Evolutionary conservation across 108 stramenopile species (phyloP), one percentile per base, ranked within the genome.

Genomic region (Stephanodiscus minutulus): DNA sequence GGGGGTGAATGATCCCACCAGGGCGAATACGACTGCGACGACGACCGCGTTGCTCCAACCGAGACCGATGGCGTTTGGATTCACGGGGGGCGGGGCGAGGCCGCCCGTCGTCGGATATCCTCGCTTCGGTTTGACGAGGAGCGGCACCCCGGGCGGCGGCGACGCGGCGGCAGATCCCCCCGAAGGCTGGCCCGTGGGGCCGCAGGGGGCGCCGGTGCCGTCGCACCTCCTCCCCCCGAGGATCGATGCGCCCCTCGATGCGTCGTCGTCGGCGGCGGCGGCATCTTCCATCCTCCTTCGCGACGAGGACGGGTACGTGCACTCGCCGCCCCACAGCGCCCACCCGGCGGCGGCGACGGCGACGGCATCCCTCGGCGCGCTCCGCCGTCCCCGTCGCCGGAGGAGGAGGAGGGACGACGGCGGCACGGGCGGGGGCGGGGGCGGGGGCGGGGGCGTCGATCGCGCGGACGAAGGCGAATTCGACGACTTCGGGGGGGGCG

Each of bases 141-240:
- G n/a, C n/a, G 0, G 5, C 7, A 2, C 3, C 13, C 9, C 11
- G 5, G 4, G 58, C 21, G 17, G 29, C 21, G 20, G 39, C 37
- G 31, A 35, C 47, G 22, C 31, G 35, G 21, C n/a, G n/a, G n/a
- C n/a, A 20, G 28, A 36, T 21, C 15, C 60, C 24, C 33, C 48
- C 39, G 60, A 53, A 1, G 70, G 37, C 54, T 62, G 44, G 54
- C 77, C 77, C 47, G 65, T 78, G 2, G 77, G 77, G 35, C 77
- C 77, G 4, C 77, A 66, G 49, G 77, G 77, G 53, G 70, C 77
- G 21, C 59, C 65, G 37, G 20, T 78, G 53, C 77, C 68, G 24
- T 46, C 31, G 13, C 44, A 48, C 36, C 60, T 61, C 27, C 48
- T 68, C 47, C 27, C 55, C 29, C 7, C 17, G 3, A n/a, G n/a